A percentile compares a stretch with the other conserved stretches of the same genome.
Conservation (phyloP, 495 filamentous ascomycete genomes). For the Hyaloscypha variabilis region DNA sequence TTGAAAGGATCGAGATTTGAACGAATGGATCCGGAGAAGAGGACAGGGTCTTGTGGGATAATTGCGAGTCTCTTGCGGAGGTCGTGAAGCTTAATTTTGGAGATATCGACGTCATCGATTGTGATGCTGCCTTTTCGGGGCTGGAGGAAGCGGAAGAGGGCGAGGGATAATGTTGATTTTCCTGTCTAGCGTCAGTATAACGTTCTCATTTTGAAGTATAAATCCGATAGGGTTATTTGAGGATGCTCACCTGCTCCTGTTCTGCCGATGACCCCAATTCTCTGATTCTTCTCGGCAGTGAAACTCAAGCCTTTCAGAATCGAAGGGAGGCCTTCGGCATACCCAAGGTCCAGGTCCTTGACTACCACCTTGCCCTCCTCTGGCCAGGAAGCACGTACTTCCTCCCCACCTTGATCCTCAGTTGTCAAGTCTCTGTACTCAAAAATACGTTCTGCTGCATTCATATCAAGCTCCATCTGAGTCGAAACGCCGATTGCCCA, state of each 20-base stretch:
- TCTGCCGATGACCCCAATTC: constrained; percentile 51
- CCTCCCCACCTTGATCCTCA: constrained; percentile 36
- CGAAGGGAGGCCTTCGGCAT: constrained; percentile 42
- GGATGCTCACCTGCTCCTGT: constrained; percentile 46
- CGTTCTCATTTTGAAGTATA: neutral
- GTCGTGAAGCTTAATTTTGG: constrained; percentile 45
- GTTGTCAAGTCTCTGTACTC: constrained; percentile 39
- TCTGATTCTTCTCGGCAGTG: constrained; percentile 35
- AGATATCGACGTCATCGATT: constrained; percentile 55
- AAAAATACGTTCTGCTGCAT: constrained; percentile 40
- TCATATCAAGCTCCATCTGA: constrained; percentile 45
- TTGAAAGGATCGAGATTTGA: constrained; percentile 53
- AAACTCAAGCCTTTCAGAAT: constrained; percentile 47
- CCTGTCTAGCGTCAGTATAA: constrained; percentile 22
- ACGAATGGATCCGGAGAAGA: constrained; percentile 52
- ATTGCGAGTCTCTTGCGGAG: constrained; percentile 51
- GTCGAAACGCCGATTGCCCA: constrained; percentile 47
- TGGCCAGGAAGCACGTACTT: constrained; percentile 44
- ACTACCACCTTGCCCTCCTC: constrained; percentile 42
- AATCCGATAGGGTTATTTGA: constrained; percentile 7
- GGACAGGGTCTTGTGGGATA: constrained; percentile 55
- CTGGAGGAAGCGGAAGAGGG: constrained; percentile 52
- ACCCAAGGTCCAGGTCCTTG: constrained; percentile 40
- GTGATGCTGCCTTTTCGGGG: constrained; percentile 41
- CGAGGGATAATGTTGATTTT: constrained; percentile 46